Evolutionary conservation across 2,329 filamentous ascomycete species (phyloP), one percentile per base, ranked within the genome.

Genomic region (Fusarium robinianum): DNA sequence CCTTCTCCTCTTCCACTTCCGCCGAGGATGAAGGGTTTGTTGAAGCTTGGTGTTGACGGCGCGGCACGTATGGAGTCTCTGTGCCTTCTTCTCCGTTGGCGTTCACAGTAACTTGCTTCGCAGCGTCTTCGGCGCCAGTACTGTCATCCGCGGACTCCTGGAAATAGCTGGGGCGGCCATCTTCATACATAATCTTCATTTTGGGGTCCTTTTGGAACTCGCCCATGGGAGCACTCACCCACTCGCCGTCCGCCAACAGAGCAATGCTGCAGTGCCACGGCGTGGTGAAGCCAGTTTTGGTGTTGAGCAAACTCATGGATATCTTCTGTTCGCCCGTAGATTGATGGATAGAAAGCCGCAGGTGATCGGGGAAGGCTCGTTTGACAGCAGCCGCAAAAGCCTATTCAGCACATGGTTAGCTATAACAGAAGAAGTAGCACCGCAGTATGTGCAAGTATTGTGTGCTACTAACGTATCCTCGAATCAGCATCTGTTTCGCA

Each of bases 401-500:
- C 62, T 64, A 6, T 18, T 18, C 1, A 3, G 9, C n/a, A 35
- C 2, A 44, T 23, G 39, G 24, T 19, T 18, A 41, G 17, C 12
- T 23, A 34, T 5, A 22, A 11, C n/a, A 5, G 8, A 21, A n/a
- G n/a, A n/a, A n/a, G n/a, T n/a, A n/a, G n/a, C n/a, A n/a, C n/a
- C n/a, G n/a, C n/a, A 18, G 8, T 10, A 3, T 12, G 8, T 34
- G 8, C 8, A 8, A 11, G 14, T 24, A 19, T 5, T 24, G 18
- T 21, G 6, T 3, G 23, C 19, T 7, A 51, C 63, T 40, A 19
- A 64, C 63, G 24, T 65, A 46, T 36, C 64, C 63, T 15, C 63
- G 55, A 6, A 58, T 53, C 1, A 67, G 16, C 64, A 67, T 66
- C 24, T 66, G 53, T 35, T 66, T 65, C 5, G 63, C 63, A 6